Evolutionary conservation across 2,329 filamentous ascomycete species (phyloP).

Genomic region (Coniochaeta prunicola): DNA sequence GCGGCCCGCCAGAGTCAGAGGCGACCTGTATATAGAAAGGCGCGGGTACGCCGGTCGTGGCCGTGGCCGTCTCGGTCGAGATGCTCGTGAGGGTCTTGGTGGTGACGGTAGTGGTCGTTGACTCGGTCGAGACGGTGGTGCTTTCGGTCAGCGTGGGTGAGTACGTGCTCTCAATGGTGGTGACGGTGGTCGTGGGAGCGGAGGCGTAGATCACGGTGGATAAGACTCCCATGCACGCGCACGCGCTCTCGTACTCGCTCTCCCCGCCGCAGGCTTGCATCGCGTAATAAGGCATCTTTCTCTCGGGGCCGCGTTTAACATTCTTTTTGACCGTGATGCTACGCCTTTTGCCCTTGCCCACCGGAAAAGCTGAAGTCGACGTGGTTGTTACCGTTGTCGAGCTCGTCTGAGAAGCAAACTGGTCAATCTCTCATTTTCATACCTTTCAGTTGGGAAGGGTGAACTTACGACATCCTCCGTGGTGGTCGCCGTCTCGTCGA

Average conservation of each 20-base stretch:
- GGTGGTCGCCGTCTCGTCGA: background rate
- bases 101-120: background rate
- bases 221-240: background rate
- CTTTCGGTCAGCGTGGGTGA: background rate
- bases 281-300: background rate
- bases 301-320: background rate
- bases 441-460: background rate
- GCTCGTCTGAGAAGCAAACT: background rate
- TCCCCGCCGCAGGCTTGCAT: background rate
- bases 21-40: background rate
- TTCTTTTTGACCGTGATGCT: background rate
- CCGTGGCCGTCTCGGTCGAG: background rate
- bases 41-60: background rate
- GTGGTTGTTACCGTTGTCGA: background rate
- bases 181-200: background rate
- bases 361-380: background rate
- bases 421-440: too few species aligned
- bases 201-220: background rate
- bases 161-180: background rate
- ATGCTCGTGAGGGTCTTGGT: too few species aligned
- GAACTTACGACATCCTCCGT: background rate
- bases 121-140: background rate
- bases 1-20: background rate
- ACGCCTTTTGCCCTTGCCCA: background rate
- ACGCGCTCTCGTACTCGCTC: background rate